Base-by-base conservation (phyloP, 495 filamentous ascomycete species). In the Melanomma pulvis-pyrius region DNA sequence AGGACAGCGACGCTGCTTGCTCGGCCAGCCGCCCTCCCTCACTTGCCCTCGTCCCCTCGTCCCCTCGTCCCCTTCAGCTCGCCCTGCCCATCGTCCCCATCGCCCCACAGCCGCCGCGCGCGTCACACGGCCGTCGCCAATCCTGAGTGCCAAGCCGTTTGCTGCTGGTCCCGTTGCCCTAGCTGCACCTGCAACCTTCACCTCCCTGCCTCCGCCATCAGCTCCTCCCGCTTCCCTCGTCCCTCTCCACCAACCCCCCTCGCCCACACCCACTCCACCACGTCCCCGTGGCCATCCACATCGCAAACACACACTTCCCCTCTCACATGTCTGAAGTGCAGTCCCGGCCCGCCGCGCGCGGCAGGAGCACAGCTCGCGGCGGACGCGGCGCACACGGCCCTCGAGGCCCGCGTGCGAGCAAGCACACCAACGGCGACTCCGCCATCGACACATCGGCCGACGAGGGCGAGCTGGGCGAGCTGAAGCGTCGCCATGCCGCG, bases 241-340 rank as follows among this genome's bases (percentile, higher is more conserved):
- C n/a, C n/a, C n/a, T n/a, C 17, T 12, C 44, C 47, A 44, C 17
- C 47, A 32, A 36, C 54, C n/a, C 54, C 39, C 15, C 46, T n/a
- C n/a, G n/a, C n/a, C 48, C 39, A 25, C 48, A 49, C 59, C 53
- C 65, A 51, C 28, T 34, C 52, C 54, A 51, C 61, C 61, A 47
- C 54, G 39, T 15, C 39, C 39, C 24, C 36, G 44, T 59, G 29
- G 26, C 41, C 57, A 15, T 29, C 26, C 17, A 56, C 52, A 26
- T 19, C 19, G 34, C 25, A 17, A 46, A 39, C 41, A 53, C 57
- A 30, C 21, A n/a, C 41, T n/a, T 17, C 29, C 44, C 39, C 59
- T 51, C 65, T 71, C 73, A 81, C 77, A 97, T 98, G 93, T 96
- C 94, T 83, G 94, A 97, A 85, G 87, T 91, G 79, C 88, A 92